Conservation (phyloP, 768 basidiomycete species). For the Cystofilobasidium ferigula region DNA sequence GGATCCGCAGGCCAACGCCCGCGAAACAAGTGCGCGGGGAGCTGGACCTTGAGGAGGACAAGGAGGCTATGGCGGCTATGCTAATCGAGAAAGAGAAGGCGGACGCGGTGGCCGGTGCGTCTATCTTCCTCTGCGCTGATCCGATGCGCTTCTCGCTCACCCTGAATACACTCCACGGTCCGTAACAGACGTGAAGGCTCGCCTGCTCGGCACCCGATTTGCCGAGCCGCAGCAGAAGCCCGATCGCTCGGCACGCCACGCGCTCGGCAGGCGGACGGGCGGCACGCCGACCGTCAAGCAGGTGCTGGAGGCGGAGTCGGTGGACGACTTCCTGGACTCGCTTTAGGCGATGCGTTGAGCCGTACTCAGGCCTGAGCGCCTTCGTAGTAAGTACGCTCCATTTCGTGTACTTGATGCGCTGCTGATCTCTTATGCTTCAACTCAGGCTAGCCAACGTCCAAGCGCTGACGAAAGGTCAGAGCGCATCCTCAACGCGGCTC, state of each 20-base stretch:
- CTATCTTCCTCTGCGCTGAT: background rate
- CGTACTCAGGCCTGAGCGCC: too few species aligned
- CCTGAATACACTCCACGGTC: background rate
- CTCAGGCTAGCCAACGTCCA: too few species aligned
- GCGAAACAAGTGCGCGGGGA: background rate
- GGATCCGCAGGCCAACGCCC: background rate
- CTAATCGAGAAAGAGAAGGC: background rate
- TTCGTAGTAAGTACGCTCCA: too few species aligned
- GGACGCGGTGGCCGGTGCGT: background rate
- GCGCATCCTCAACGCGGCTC: too few species aligned
- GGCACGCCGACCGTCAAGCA: background rate
- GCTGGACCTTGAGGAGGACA: background rate
- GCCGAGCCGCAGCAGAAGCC: background rate
- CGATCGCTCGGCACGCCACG: background rate
- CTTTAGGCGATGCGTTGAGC: background rate
- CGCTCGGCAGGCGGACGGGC: background rate
- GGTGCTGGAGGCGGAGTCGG: background rate
- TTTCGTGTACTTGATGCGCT: too few species aligned
- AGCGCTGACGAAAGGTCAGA: too few species aligned
- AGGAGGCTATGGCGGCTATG: background rate
- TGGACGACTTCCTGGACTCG: slow-evolving; percentile 3
- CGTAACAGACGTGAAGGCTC: background rate
- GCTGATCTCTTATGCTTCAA: too few species aligned
- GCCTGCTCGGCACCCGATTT: background rate
- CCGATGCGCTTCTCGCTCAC: background rate